phyloP scores from a whole-genome alignment of 2,329 filamentous ascomycete species.

The Arachnopeziza araneosa region DNA sequence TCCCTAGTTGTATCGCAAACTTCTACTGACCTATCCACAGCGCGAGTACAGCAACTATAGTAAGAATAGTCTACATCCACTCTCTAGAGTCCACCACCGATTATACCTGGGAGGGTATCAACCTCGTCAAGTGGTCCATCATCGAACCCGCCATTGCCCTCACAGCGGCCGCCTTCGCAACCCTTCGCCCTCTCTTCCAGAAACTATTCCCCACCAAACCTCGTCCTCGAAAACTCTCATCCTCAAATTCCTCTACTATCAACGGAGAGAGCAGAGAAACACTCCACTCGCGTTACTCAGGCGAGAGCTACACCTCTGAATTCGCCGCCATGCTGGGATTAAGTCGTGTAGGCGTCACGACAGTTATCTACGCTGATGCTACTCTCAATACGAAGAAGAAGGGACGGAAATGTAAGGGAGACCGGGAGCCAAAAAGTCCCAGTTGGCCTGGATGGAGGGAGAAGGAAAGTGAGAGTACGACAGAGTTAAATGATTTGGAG shows the following conservation, averaged over 20 bases:
- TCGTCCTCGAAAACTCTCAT: not conserved
- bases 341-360: constrained; percentile 19
- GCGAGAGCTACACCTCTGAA: constrained; percentile 20
- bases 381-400: constrained; percentile 6
- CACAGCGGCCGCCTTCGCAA: constrained; percentile 36
- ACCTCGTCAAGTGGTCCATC: constrained; percentile 40
- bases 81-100: constrained; percentile 33
- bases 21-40: constrained; percentile 20
- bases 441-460: not conserved
- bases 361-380: constrained; percentile 18
- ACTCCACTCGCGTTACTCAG: constrained; percentile 1
- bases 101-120: constrained; percentile 37
- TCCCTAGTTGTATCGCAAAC: not conserved
- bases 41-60: constrained; percentile 38
- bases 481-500: not conserved
- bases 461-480: not conserved
- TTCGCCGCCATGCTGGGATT: constrained; percentile 24
- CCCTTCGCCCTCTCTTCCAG: constrained; percentile 34
- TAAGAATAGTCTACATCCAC: constrained; percentile 39
- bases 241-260: not conserved
- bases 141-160: constrained; percentile 39
- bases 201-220: constrained; percentile 15
- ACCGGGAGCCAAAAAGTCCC: not conserved
- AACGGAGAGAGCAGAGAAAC: not conserved
- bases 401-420: not conserved